Percentiles rank a stretch among this genome's conserved stretches.
phyloP scores from a whole-genome alignment of 2,329 filamentous ascomycete species.

The Magnaporthales sp. region DNA sequence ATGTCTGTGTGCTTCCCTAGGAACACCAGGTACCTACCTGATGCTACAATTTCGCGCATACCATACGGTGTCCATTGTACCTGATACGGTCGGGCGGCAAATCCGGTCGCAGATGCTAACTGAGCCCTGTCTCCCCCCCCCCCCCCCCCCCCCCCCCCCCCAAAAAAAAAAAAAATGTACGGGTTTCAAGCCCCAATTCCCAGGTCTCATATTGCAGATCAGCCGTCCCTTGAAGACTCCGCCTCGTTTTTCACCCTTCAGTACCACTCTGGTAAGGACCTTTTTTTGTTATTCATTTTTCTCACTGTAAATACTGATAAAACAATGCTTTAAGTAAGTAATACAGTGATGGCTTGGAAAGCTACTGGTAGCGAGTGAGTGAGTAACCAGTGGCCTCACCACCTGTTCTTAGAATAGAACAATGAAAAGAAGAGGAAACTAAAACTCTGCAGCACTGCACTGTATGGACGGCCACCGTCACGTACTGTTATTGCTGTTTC shows the following conservation, averaged over 20 bases:
- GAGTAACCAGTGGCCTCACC: no score
- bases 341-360: no score
- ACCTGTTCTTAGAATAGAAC: no score
- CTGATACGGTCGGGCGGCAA: slow-evolving; percentile 19
- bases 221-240: slow-evolving; percentile 15
- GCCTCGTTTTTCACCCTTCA: slow-evolving; percentile 15
- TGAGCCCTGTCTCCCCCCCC: slow-evolving; percentile 6
- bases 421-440: background rate
- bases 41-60: background rate
- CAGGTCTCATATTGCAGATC: slow-evolving; percentile 34
- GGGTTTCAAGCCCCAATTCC: slow-evolving; percentile 19
- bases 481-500: no score
- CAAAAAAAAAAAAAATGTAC: background rate
- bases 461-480: background rate
- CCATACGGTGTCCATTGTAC: background rate
- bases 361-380: no score
- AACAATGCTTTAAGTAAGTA: no score
- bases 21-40: background rate
- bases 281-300: slow-evolving; percentile 2
- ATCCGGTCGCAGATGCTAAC: slow-evolving; percentile 21
- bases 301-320: no score
- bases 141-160: no score
- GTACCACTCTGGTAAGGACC: slow-evolving; percentile 8
- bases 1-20: background rate
- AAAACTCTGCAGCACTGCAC: background rate